A percentile compares a stretch with the other conserved stretches of the same genome.
These are phyloP conservation scores for Apostasia shenzhenica DNA, from an alignment of 106 monocot species.

Conservation along the genomic window DNA sequence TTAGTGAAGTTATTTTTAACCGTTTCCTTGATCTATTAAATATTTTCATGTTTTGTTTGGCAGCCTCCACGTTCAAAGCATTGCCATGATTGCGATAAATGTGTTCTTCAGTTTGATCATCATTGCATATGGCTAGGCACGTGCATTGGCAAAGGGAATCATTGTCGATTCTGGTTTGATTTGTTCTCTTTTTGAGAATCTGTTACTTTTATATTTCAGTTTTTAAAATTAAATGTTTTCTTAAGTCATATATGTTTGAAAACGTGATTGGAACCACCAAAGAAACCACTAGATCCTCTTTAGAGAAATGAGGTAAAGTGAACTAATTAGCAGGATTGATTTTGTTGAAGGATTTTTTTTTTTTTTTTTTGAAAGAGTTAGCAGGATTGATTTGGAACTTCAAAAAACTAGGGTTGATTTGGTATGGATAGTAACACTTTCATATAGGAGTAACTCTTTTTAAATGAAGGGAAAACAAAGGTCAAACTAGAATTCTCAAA, in stretches of 20 bases:
- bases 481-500: not conserved
- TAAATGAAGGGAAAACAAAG: not conserved
- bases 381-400: too few species aligned
- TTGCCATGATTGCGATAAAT: slow-evolving; percentile 94
- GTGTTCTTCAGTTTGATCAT: slow-evolving; percentile 97
- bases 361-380: too few species aligned
- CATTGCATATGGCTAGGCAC: slow-evolving; percentile 97
- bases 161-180: slow-evolving; percentile 93
- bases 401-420: too few species aligned
- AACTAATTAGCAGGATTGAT: too few species aligned
- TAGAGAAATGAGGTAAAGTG: too few species aligned
- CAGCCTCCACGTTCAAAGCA: slow-evolving; percentile 95
- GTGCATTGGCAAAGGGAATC: slow-evolving; percentile 85
- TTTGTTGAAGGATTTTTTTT: too few species aligned
- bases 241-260: too few species aligned
- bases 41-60: slow-evolving; percentile 13
- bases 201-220: not conserved
- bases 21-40: too few species aligned
- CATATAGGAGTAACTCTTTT: not conserved
- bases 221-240: not conserved
- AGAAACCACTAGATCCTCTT: too few species aligned
- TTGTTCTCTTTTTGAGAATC: not conserved
- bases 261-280: too few species aligned
- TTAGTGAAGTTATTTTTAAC: too few species aligned
- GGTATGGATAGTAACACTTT: too few species aligned